phyloP scores from a whole-genome alignment of 306 rosid species.

The Castanopsis chinensis region DNA sequence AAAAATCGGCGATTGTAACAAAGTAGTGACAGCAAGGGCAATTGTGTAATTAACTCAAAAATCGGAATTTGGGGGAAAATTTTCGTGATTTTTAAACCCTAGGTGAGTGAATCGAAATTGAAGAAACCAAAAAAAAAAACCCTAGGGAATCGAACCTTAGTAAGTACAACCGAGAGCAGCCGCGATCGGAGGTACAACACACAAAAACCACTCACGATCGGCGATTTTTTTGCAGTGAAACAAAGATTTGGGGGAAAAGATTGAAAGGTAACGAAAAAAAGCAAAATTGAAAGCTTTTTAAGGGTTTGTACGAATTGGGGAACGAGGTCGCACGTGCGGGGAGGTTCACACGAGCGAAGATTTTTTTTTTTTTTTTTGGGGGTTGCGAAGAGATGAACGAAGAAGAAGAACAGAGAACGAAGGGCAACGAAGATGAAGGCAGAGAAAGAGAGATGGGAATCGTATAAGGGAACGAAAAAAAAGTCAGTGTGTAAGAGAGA shows the following conservation, averaged over 20 bases:
- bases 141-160: constrained; percentile 28
- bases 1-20: constrained; percentile 2
- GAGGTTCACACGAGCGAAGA: too few relatives aligned
- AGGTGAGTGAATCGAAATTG: background rate
- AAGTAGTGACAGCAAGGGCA: background rate
- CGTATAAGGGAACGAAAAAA: background rate
- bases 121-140: constrained; percentile 1
- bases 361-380: too few relatives aligned
- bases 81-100: background rate
- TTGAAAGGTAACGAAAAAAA: too few relatives aligned
- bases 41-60: constrained; percentile 13
- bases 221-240: background rate
- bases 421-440: background rate
- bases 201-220: background rate
- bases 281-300: too few relatives aligned
- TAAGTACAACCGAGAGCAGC: background rate
- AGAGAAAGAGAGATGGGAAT: background rate
- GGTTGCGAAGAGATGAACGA: too few relatives aligned
- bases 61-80: background rate
- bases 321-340: too few relatives aligned
- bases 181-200: constrained; percentile 8
- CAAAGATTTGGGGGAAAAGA: too few relatives aligned
- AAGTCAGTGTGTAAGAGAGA: background rate
- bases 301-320: too few relatives aligned
- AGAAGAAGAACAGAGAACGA: background rate